Base-by-base conservation (phyloP, 2,329 filamentous ascomycete genomes). In the Elsinoe arachidis region DNA sequence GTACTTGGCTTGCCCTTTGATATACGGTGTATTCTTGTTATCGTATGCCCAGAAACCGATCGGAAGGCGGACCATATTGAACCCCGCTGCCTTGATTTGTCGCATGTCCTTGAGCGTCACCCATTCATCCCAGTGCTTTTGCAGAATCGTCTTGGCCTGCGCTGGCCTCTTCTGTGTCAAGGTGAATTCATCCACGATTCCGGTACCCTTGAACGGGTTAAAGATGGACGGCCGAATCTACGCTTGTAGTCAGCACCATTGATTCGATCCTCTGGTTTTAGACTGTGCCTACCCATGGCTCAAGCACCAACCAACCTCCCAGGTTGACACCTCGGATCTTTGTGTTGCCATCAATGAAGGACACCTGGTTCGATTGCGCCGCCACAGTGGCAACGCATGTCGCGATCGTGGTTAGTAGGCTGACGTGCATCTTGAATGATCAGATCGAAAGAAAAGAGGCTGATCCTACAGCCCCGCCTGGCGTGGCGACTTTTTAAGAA, bases 71-170 rank as follows among this genome's bases (percentile, higher is more conserved):
- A 53, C 49, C 49, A 39, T 53, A 19, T 53, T 62, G 21, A 61
- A 58, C 2, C 63, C 64, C 7, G 64, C 63, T 2, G 37, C 33
- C 34, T 61, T 61, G 35, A 66, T 66, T 61, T 77, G 79, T 63
- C 79, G 70, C 66, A 84, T 81, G 63, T 83, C 80, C 7, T 68
- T 63, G 62, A 73, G 74, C 14, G 72, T 73, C 14, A 75, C 75
- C 71, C 72, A 82, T 44, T 58, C 47, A 34, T 21, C 47, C 63
- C 63, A 65, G 41, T 66, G 64, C 17, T 59, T 55, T 19, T 65
- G 46, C 19, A 66, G 51, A 11, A 52, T 61, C 34, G 44, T 44
- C 1, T 55, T 47, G 49, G 62, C 64, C 26, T 63, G 43, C 3
- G 61, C 51, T 54, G 49, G 49, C 12, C 15, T 15, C 33, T 26